These are phyloP conservation scores for Entomortierella parvispora DNA, from an alignment of 192 early-diverging fungal genomes.

Conservation along the genomic window DNA sequence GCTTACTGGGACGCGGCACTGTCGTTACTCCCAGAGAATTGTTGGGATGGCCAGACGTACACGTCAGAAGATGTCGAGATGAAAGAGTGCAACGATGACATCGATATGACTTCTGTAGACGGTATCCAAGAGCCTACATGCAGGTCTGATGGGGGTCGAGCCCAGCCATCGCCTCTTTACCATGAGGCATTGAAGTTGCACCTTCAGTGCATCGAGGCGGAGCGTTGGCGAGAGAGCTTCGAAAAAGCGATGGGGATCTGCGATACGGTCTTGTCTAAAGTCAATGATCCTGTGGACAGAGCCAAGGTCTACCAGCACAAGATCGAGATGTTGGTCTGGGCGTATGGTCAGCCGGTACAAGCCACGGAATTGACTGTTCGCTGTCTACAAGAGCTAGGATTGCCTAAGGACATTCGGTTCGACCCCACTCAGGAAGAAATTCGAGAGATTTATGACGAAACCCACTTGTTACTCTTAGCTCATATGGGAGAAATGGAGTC, in stretches of 20 bases:
- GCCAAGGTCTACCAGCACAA: slow-evolving; percentile 31
- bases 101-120: too few species aligned
- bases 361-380: slow-evolving; percentile 28
- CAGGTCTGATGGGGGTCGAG: too few species aligned
- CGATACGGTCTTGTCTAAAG: slow-evolving; percentile 12
- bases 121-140: too few species aligned
- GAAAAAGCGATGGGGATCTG: slow-evolving; percentile 28
- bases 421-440: slow-evolving; percentile 29
- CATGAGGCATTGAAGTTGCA: slow-evolving; percentile 36
- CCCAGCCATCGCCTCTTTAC: slow-evolving; percentile 20
- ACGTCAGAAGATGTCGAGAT: not conserved
- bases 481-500: slow-evolving; percentile 22
- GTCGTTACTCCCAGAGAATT: slow-evolving; percentile 30
- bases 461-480: slow-evolving; percentile 13
- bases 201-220: slow-evolving; percentile 37
- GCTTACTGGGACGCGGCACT: slow-evolving; percentile 39
- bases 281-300: slow-evolving; percentile 32
- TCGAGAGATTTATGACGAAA: slow-evolving; percentile 24
- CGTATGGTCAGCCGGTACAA: slow-evolving; percentile 19
- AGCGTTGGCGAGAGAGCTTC: slow-evolving; percentile 37
- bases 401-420: slow-evolving; percentile 29
- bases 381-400: slow-evolving; percentile 41
- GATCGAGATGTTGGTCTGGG: slow-evolving; percentile 44
- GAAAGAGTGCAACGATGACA: too few species aligned
- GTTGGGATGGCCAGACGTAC: slow-evolving; percentile 14